Evolutionary conservation across 2,329 filamentous ascomycete species (phyloP), one percentile per base, ranked within the genome.

Genomic region (Cryoendolithus antarcticus): DNA sequence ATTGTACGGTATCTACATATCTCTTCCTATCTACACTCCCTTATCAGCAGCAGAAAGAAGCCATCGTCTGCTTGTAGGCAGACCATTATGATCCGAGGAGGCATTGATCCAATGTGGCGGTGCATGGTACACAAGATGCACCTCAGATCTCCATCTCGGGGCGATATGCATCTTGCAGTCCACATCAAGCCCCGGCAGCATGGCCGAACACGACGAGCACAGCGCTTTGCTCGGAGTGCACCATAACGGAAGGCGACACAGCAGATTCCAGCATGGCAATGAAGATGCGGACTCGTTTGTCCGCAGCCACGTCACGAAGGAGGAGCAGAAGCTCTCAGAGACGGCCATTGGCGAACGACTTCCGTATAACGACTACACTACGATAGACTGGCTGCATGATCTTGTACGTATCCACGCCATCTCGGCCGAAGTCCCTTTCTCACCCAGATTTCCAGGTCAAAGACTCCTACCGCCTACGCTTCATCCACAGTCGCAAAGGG

Each of bases 341-440:
- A 67, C 63, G 15, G 59, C 67, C 1, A 59, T 72, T 8, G 72
- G 71, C 32, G 73, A 77, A 50, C 58, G 72, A 37, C 53, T 76
- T 12, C 68, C 71, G 1, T 78, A 77, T 50, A 75, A 74, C 48
- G 69, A 76, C 45, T 77, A 78, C 47, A 72, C 69, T 6, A 75
- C 72, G 1, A 76, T 77, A 41, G 73, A 78, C 54, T 77, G 72
- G 72, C 60, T 77, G 7, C 74, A 75, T 52, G 72, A 75, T 48
- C 54, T 77, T 40, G 69, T 72, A 51, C 11, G 44, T 21, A 3
- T 12, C 19, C 7, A 34, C 34, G 7, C n/a, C n/a, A n/a, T n/a
- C n/a, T n/a, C n/a, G 35, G 11, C 34, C 39, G 33, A 43, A 28
- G 24, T 29, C 24, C 42, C n/a, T 37, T 9, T 24, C 13, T 15